phyloP scores from a whole-genome alignment of 2,329 filamentous ascomycete species.

The Colletotrichum lentis region DNA sequence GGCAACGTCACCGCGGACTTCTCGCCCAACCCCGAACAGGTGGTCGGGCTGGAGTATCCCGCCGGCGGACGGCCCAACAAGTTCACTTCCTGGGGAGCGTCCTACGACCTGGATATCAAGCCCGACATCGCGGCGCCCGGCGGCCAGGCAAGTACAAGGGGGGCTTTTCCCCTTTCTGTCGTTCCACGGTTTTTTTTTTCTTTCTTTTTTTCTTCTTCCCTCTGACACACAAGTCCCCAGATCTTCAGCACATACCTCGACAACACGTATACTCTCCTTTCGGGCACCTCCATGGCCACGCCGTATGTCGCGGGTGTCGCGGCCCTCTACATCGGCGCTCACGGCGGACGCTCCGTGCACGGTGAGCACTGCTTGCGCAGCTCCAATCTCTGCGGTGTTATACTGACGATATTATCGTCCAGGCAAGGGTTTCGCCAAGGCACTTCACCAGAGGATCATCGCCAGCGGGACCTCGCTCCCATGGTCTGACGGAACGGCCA shows the following conservation, averaged over 20 bases:
- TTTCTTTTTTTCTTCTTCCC: no score
- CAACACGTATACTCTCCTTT: conserved; percentile 49
- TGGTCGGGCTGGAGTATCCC: conserved; percentile 40
- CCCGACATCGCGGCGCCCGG: conserved; percentile 56
- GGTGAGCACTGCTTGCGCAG: conserved; percentile 36
- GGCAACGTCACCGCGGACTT: conserved; percentile 46
- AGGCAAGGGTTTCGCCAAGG: conserved; percentile 45
- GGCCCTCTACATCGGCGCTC: conserved; percentile 47
- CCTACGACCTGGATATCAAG: conserved; percentile 54
- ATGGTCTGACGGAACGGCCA: conserved; percentile 41
- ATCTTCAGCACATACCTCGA: conserved; percentile 53
- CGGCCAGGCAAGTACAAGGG: conserved; percentile 41
- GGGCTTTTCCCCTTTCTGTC: accelerated
- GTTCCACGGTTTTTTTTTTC: background rate
- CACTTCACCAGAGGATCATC: conserved; percentile 45
- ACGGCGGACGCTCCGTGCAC: conserved; percentile 45
- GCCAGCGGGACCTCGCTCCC: conserved; percentile 44
- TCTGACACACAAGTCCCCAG: no score
- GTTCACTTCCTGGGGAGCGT: conserved; percentile 55
- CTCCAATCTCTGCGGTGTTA: background rate
- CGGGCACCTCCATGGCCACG: conserved; percentile 59
- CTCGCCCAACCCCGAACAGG: conserved; percentile 40
- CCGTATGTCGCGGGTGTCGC: conserved; percentile 56
- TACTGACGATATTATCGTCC: conserved; percentile 25
- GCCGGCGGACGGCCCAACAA: conserved; percentile 49